Percentiles rank a stretch among this genome's conserved stretches.
phyloP scores from a whole-genome alignment of 176 grass and related monocot genomes.

The Cocos nucifera region DNA sequence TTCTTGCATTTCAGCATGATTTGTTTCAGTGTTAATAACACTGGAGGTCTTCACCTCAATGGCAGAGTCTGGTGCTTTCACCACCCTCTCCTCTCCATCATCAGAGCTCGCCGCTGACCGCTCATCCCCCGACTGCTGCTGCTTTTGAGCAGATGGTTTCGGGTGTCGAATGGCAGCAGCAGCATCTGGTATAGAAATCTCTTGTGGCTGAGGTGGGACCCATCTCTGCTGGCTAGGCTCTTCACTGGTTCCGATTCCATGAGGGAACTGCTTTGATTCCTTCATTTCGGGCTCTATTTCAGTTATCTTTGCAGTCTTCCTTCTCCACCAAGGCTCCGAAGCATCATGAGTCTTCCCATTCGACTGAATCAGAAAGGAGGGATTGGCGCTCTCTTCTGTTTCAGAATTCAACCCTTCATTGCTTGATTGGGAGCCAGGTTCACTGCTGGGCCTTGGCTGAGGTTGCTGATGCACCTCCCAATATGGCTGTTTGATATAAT shows the following conservation, averaged over 20 bases:
- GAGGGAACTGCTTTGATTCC: conserved; percentile 25
- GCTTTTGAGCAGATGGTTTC: conserved; percentile 29
- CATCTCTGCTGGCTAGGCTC: conserved; percentile 39
- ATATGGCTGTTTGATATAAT: conserved; percentile 22
- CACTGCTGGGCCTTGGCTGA: conserved; percentile 35
- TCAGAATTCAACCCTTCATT: conserved; percentile 31
- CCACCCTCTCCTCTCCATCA: conserved; percentile 6
- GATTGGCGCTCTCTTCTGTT: conserved; percentile 10
- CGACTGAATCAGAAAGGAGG: conserved; percentile 23
- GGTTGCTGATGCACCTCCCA: conserved; percentile 42
- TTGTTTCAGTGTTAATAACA: too few species aligned
- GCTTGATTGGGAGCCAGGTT: conserved; percentile 27
- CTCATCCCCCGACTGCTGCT: conserved; percentile 25
- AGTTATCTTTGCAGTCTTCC: conserved; percentile 20
- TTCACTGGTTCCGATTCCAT: conserved; percentile 12
- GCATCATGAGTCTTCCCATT: conserved; percentile 12
- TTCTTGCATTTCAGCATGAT: too few species aligned
- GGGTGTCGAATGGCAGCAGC: conserved; percentile 53
- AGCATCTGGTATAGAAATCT: conserved; percentile 51
- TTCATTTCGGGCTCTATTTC: conserved; percentile 25
- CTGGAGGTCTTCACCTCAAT: conserved; percentile 16
- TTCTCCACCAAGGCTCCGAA: conserved; percentile 27
- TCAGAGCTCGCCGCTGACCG: background rate
- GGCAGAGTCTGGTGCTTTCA: conserved; percentile 12
- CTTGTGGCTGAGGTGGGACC: conserved; percentile 52